Percentiles rank a stretch among this genome's conserved stretches.
phyloP scores from a whole-genome alignment of 805 yeast genomes.

The Aciculoconidium aculeatum region DNA sequence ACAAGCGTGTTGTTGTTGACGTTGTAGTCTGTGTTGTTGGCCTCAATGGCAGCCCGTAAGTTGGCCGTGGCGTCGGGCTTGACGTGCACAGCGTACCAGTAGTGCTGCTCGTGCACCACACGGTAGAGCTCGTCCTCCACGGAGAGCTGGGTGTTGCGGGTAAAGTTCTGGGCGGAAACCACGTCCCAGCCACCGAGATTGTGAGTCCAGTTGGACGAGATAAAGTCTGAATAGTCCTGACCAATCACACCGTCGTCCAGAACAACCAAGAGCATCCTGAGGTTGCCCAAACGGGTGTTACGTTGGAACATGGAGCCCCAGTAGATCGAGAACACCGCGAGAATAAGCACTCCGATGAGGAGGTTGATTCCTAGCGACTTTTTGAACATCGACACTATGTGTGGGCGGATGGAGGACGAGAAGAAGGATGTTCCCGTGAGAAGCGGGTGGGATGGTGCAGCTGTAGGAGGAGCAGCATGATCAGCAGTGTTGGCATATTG shows the following conservation, averaged over 20 bases:
- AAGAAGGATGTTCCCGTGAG: neutral
- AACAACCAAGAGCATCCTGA: conserved; percentile 32
- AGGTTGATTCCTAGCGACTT: conserved; percentile 14
- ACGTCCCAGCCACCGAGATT: conserved; percentile 15
- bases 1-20: conserved; percentile 27
- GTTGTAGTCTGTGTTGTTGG: conserved; percentile 24
- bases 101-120: conserved; percentile 22
- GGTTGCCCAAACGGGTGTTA: conserved; percentile 22
- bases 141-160: conserved; percentile 16
- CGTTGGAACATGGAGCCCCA: conserved; percentile 37
- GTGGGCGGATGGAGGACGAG: neutral
- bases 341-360: conserved; percentile 16
- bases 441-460: neutral
- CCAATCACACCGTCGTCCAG: conserved; percentile 18
- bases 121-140: conserved; percentile 14
- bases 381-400: conserved; percentile 4
- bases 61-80: conserved; percentile 22
- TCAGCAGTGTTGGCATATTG: too few species aligned
- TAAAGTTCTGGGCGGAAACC: conserved; percentile 6
- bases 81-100: conserved; percentile 27
- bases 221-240: neutral
- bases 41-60: conserved; percentile 33
- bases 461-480: neutral
- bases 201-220: neutral
- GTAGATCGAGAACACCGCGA: conserved; percentile 32